Conservation (phyloP, 495 filamentous ascomycete species). For the Paragyromitra xinjiangensis region DNA sequence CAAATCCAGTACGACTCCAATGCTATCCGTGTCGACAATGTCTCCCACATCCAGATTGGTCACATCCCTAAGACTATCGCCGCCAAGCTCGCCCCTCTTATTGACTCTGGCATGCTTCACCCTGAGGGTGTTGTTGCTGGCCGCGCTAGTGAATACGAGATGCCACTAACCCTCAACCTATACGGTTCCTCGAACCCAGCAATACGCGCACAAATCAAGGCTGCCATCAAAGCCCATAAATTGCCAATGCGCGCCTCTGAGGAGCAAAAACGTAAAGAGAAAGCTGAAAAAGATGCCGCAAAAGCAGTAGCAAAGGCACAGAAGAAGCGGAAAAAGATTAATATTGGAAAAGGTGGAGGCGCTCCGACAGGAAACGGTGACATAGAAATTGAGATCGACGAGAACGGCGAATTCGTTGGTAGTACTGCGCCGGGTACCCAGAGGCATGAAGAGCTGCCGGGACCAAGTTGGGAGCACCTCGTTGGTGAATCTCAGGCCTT, state of each 20-base stretch:
- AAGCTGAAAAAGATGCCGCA: slow-evolving; percentile 61
- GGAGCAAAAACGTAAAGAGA: slow-evolving; percentile 57
- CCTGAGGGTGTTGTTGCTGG: slow-evolving; percentile 76
- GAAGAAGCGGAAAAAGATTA: slow-evolving; percentile 54
- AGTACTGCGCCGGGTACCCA: background rate
- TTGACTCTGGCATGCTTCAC: slow-evolving; percentile 61
- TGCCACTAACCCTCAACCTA: slow-evolving; percentile 72
- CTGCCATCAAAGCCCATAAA: slow-evolving; percentile 68
- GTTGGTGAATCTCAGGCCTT: slow-evolving; percentile 64
- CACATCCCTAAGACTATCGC: slow-evolving; percentile 75
- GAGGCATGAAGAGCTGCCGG: slow-evolving; percentile 3
- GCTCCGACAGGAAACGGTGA: slow-evolving; percentile 56
- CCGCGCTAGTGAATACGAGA: slow-evolving; percentile 70
- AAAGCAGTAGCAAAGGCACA: slow-evolving; percentile 64
- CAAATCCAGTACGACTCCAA: slow-evolving; percentile 70
- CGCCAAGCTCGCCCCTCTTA: slow-evolving; percentile 75
- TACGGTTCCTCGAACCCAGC: slow-evolving; percentile 70
- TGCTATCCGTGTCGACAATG: slow-evolving; percentile 82
- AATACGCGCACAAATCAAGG: slow-evolving; percentile 65
- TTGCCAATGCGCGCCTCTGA: slow-evolving; percentile 63
- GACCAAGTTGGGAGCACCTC: slow-evolving; percentile 33
- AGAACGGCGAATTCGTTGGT: slow-evolving; percentile 36
- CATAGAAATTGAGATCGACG: slow-evolving; percentile 21
- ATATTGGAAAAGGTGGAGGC: slow-evolving; percentile 60
- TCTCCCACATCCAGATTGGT: slow-evolving; percentile 80